Evolutionary conservation across 805 yeast species (phyloP).

Genomic region (Sungouiozyma intestinalis): DNA sequence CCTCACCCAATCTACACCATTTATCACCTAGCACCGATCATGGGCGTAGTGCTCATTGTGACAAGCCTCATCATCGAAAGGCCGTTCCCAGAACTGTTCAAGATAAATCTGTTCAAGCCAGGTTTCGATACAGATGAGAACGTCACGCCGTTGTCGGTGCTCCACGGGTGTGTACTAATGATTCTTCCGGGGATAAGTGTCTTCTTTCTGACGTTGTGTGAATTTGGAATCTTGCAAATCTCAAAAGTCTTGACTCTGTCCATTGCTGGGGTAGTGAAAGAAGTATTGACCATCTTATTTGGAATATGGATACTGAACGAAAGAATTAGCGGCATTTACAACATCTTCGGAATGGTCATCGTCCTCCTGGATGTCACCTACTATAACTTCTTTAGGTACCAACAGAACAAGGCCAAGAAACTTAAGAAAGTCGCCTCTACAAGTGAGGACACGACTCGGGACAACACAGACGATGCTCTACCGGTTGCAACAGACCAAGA

Average conservation of each 20-base stretch:
- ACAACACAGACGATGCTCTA: not conserved
- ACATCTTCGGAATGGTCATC: conserved; percentile 61
- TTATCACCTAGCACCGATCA: conserved; percentile 72
- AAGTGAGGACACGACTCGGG: not conserved
- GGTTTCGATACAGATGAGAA: conserved; percentile 4
- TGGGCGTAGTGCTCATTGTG: conserved; percentile 52
- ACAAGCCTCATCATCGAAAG: conserved; percentile 68
- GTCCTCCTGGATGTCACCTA: conserved; percentile 72
- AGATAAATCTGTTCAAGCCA: conserved; percentile 16
- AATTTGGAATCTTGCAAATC: conserved; percentile 69
- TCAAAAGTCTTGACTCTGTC: conserved; percentile 81
- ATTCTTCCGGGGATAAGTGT: conserved; percentile 80
- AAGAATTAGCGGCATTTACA: conserved; percentile 45
- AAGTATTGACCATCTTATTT: conserved; percentile 67
- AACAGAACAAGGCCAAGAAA: conserved; percentile 8
- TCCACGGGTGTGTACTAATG: conserved; percentile 46
- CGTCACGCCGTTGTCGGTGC: conserved; percentile 26
- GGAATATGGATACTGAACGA: conserved; percentile 69
- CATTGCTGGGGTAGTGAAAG: conserved; percentile 89
- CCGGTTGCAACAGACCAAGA: not conserved
- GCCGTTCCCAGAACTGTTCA: conserved; percentile 22
- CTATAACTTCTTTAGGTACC: conserved; percentile 63
- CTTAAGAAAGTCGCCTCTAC: conserved; percentile 1
- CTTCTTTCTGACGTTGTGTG: conserved; percentile 81
- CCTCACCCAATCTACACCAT: conserved; percentile 78